A percentile compares a stretch with the other conserved stretches of the same genome.
Evolutionary conservation across 139 green algal species (phyloP).

Genomic region (Limnomonas spitsbergensis): DNA sequence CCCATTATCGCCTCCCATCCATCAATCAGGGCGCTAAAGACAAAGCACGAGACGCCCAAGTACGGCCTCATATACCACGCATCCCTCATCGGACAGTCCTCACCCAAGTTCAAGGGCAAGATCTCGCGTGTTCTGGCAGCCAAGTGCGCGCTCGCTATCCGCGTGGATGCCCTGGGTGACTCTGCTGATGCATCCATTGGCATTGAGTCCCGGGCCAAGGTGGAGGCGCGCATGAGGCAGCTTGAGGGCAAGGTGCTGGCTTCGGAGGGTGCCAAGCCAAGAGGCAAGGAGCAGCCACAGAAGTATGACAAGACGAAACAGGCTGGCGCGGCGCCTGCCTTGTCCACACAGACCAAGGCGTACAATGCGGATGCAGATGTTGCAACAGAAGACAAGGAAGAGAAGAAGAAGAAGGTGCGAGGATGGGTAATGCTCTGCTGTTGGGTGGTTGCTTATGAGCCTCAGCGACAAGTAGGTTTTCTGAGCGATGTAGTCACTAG

Average conservation of each 20-base stretch:
- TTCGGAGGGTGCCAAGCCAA: constrained; percentile 52
- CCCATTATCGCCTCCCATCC: no score
- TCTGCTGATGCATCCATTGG: constrained; percentile 78
- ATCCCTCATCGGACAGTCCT: constrained; percentile 87
- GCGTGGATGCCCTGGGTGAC: constrained; percentile 92
- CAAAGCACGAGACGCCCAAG: constrained; percentile 99
- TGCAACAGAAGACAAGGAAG: constrained; percentile 27
- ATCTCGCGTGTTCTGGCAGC: constrained; percentile 93
- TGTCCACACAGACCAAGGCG: constrained; percentile 56
- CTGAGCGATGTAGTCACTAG: no score
- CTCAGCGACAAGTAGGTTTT: no score
- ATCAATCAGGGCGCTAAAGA: constrained; percentile 91
- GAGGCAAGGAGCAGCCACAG: constrained; percentile 43
- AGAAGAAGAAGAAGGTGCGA: constrained; percentile 46
- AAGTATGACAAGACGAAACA: constrained; percentile 70
- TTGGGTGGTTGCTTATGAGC: no score
- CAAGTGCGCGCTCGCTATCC: constrained; percentile 89
- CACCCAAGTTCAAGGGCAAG: constrained; percentile 96
- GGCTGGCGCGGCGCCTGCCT: constrained; percentile 33
- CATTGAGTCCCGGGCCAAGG: constrained; percentile 81
- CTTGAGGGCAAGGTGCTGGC: constrained; percentile 80
- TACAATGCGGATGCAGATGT: constrained; percentile 85
- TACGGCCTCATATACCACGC: constrained; percentile 99
- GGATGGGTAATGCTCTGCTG: no score
- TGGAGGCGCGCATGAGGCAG: constrained; percentile 88